Evolutionary conservation across 164 flowering plant species (phyloP).

Genomic region (Kalanchoe fedtschenkoi): DNA sequence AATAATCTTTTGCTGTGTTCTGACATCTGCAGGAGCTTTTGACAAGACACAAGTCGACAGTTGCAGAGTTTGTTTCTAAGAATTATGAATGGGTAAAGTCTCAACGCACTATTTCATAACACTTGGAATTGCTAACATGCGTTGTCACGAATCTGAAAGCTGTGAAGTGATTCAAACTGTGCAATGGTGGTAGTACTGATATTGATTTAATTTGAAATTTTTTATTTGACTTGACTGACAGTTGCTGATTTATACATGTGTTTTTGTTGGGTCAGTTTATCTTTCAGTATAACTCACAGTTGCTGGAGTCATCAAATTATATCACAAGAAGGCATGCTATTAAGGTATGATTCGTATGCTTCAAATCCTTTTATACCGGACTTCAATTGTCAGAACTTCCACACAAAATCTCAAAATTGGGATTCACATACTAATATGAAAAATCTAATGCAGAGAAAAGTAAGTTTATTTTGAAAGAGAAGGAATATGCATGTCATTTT

Average conservation of each 20-base stretch:
- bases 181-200: neutral
- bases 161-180: neutral
- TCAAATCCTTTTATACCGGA: neutral
- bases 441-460: no score
- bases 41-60: conserved; percentile 94
- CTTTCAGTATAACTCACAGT: conserved; percentile 66
- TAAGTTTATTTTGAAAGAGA: no score
- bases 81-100: conserved; percentile 81
- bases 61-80: conserved; percentile 86
- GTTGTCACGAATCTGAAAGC: neutral
- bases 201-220: neutral
- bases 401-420: no score
- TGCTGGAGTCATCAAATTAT: conserved; percentile 76
- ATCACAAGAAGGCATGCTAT: conserved; percentile 83
- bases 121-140: neutral
- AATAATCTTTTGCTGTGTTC: neutral
- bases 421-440: no score
- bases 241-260: neutral
- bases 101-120: neutral
- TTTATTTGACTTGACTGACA: neutral
- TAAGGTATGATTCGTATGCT: conserved; percentile 22
- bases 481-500: no score
- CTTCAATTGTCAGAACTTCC: no score
- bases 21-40: conserved; percentile 61
- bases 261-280: conserved; percentile 54